phyloP scores from a whole-genome alignment of 2,329 filamentous ascomycete genomes.

The Emergomyces orientalis region DNA sequence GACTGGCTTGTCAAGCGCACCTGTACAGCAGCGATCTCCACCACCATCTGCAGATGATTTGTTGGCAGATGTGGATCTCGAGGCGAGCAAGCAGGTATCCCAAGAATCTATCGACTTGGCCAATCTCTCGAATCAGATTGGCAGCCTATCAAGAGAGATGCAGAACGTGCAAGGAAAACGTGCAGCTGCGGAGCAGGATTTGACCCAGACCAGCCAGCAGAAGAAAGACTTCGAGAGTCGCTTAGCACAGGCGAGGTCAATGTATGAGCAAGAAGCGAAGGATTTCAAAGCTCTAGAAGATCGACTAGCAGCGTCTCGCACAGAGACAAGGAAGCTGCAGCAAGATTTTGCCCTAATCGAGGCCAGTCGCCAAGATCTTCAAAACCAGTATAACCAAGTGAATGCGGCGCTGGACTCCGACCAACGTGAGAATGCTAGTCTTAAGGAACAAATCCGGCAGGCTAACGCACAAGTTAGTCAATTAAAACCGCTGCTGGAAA shows the following conservation, averaged over 20 bases:
- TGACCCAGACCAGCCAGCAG: conserved; percentile 71
- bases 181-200: conserved; percentile 65
- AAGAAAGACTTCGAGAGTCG: conserved; percentile 90
- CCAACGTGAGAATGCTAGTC: conserved; percentile 71
- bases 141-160: conserved; percentile 84
- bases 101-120: conserved; percentile 86
- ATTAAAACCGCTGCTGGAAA: conserved; percentile 84
- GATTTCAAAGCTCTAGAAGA: conserved; percentile 78
- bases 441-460: conserved; percentile 80
- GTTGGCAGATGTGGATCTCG: conserved; percentile 80
- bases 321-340: conserved; percentile 75
- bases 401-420: conserved; percentile 68
- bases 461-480: conserved; percentile 74
- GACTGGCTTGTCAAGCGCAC: conserved; percentile 53
- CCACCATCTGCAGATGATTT: conserved; percentile 65
- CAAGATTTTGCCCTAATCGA: conserved; percentile 77
- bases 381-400: conserved; percentile 71
- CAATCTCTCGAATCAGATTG: conserved; percentile 92
- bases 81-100: conserved; percentile 77
- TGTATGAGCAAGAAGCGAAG: conserved; percentile 90
- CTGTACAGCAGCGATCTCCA: conserved; percentile 33
- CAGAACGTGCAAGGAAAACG: conserved; percentile 83
- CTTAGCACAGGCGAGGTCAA: conserved; percentile 69
- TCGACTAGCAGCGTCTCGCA: conserved; percentile 63
- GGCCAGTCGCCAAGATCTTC: conserved; percentile 68